These are phyloP conservation scores for Xylaria sp. DNA, from an alignment of 2,329 filamentous ascomycete species.

Conservation along the genomic window DNA sequence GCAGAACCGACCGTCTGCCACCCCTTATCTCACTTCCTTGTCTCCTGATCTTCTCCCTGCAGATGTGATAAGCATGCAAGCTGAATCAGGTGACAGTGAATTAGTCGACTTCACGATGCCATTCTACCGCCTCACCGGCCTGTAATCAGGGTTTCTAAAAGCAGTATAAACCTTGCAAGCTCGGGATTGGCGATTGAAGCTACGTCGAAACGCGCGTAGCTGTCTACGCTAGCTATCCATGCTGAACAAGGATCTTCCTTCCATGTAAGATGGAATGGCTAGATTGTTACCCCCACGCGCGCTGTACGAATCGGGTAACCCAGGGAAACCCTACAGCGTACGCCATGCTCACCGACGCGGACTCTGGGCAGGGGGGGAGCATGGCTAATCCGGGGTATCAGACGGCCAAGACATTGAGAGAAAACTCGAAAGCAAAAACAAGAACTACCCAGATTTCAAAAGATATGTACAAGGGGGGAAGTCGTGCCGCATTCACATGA, in stretches of 20 bases:
- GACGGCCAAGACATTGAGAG: slow-evolving; percentile 1
- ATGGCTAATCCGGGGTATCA: slow-evolving; percentile 18
- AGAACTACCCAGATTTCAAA: slow-evolving; percentile 8
- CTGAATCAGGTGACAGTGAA: slow-evolving; percentile 34
- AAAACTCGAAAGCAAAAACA: background rate
- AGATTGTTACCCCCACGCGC: slow-evolving; percentile 33
- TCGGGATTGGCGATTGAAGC: background rate
- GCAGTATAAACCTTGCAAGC: background rate
- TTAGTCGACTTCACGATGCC: slow-evolving; percentile 31
- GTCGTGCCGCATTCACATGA: background rate
- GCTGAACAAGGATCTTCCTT: slow-evolving; percentile 20
- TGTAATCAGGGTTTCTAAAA: background rate
- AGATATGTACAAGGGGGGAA: background rate
- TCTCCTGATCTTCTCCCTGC: slow-evolving; percentile 36
- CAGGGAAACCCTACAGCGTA: slow-evolving; percentile 18
- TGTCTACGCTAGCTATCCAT: background rate
- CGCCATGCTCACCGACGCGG: slow-evolving; percentile 15
- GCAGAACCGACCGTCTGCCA: slow-evolving; percentile 33
- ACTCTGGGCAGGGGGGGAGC: slow-evolving; percentile 14
- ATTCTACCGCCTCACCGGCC: slow-evolving; percentile 5
- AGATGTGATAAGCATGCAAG: slow-evolving; percentile 32
- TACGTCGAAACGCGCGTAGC: background rate
- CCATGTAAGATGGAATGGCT: background rate
- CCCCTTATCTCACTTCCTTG: slow-evolving; percentile 36
- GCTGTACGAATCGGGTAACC: slow-evolving; percentile 28